Base-by-base conservation (phyloP, 2,329 filamentous ascomycete species). In the Exserohilum rostratum region DNA sequence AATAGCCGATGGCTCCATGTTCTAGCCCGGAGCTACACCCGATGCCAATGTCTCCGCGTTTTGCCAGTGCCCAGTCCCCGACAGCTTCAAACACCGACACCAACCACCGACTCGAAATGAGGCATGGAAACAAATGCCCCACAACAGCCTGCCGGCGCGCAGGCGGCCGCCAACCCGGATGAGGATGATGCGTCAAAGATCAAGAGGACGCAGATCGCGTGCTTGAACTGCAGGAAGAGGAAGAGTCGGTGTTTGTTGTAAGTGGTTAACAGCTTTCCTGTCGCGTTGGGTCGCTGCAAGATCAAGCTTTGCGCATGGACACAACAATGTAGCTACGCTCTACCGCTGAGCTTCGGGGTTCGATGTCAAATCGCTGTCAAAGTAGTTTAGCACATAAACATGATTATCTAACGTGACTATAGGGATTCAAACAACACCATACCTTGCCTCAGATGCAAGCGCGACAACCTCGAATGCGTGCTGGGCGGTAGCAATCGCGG, bases 401-500 rank as follows among this genome's bases (percentile, higher is more conserved):
- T 37, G 18, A 27, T 25, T 12, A 10, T 22, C 46, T 55, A 20
- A 47, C 49, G 37, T 18, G 22, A 15, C 35, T 51, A 31, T 50
- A 76, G 73, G 75, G 81, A 77, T 73, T 82, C 71, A 70, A 76
- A 74, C 71, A 80, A 67, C 70, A 79, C 68, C 66, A 80, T 76
- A 25, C 84, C 84, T 22, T 87, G 84, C 61, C 79, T 83, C 46
- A 76, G 84, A 50, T 87, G 84, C 71, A 79, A 82, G 57, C 80
- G 81, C 61, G 83, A 85, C 58, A 77, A 79, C 52, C 81, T 83
- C 47, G 83, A 86, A 56, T 87, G 84, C 67, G 78, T 86, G 10
- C 78, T 86, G 17, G 84, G 83, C 6, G 81, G 81, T 39, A 85
- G 82, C 43, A 86, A 86, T 65, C 80, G 84, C 50, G 84, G 84